Evolutionary conservation across 208 protist species (phyloP).

Genomic region (Kentomonas sorsogonicus): DNA sequence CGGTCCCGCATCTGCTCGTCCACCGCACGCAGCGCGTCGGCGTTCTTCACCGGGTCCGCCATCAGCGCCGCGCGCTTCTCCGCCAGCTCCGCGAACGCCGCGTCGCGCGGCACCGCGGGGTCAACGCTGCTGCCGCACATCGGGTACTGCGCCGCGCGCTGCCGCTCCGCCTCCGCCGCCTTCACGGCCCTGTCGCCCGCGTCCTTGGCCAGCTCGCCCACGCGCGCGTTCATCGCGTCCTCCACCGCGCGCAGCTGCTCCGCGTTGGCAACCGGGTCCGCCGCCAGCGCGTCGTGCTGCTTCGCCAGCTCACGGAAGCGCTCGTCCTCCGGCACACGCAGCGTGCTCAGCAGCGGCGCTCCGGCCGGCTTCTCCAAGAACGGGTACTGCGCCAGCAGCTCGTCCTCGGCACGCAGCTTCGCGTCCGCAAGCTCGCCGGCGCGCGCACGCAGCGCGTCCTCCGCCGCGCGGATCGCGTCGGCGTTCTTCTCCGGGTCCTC

Average conservation of each 20-base stretch:
- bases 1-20: conserved; percentile 26
- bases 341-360: conserved; percentile 11
- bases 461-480: conserved; percentile 13
- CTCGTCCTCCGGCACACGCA: conserved; percentile 18
- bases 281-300: conserved; percentile 11
- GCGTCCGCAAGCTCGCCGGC: conserved; percentile 21
- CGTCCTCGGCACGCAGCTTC: conserved; percentile 18
- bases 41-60: conserved; percentile 16
- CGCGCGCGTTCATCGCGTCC: conserved; percentile 12
- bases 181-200: conserved; percentile 20
- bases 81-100: conserved; percentile 26
- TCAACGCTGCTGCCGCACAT: conserved; percentile 45
- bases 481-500: conserved; percentile 21
- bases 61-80: conserved; percentile 17
- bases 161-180: conserved; percentile 15
- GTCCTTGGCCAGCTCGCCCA: conserved; percentile 19
- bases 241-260: conserved; percentile 13
- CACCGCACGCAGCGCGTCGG: conserved; percentile 12
- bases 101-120: conserved; percentile 35
- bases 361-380: conserved; percentile 14
- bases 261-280: background rate
- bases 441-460: conserved; percentile 15
- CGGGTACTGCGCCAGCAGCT: conserved; percentile 17
- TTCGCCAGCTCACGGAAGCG: conserved; percentile 16
- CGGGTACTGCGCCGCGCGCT: conserved; percentile 22